These are phyloP conservation scores for Wolfiporia cocos DNA, from an alignment of 1,284 basidiomycete genomes.

Conservation along the genomic window DNA sequence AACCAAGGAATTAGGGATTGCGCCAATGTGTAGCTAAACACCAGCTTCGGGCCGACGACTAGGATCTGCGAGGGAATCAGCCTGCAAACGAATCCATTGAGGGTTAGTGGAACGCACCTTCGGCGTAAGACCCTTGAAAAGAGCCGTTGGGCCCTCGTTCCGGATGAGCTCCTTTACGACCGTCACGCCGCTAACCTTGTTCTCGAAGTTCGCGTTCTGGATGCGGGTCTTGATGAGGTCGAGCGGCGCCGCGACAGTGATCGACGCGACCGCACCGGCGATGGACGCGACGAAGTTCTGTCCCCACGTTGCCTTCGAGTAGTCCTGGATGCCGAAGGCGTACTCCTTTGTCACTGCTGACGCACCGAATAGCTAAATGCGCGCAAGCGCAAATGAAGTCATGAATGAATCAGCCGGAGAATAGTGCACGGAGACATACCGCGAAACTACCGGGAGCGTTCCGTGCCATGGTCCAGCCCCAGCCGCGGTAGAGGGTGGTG, in stretches of 20 bases:
- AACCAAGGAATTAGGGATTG: slow-evolving; percentile 95
- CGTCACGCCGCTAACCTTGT: slow-evolving; percentile 81
- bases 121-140: slow-evolving; percentile 96
- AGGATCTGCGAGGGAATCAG: slow-evolving; percentile 58
- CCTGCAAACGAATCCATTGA: not conserved
- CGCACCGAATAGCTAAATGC: slow-evolving; percentile 95
- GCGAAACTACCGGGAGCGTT: slow-evolving; percentile 97
- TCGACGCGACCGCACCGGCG: slow-evolving; percentile 91
- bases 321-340: slow-evolving; percentile 84
- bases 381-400: too few relatives aligned
- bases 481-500: slow-evolving; percentile 88
- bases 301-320: slow-evolving; percentile 88
- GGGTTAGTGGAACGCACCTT: slow-evolving; percentile 62
- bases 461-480: slow-evolving; percentile 98
- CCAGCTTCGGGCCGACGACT: slow-evolving; percentile 95
- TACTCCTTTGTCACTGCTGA: slow-evolving; percentile 95
- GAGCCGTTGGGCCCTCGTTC: slow-evolving; percentile 81
- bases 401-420: not conserved
- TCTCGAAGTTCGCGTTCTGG: slow-evolving; percentile 97
- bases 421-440: slow-evolving; percentile 53
- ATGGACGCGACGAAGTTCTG: slow-evolving; percentile 97
- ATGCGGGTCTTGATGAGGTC: slow-evolving; percentile 97
- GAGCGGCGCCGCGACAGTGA: slow-evolving; percentile 93
- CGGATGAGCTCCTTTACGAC: slow-evolving; percentile 87
- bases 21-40: slow-evolving; percentile 97